These are phyloP conservation scores for Crithidia fasciculata DNA, from an alignment of 208 protist genomes.

Conservation along the genomic window DNA sequence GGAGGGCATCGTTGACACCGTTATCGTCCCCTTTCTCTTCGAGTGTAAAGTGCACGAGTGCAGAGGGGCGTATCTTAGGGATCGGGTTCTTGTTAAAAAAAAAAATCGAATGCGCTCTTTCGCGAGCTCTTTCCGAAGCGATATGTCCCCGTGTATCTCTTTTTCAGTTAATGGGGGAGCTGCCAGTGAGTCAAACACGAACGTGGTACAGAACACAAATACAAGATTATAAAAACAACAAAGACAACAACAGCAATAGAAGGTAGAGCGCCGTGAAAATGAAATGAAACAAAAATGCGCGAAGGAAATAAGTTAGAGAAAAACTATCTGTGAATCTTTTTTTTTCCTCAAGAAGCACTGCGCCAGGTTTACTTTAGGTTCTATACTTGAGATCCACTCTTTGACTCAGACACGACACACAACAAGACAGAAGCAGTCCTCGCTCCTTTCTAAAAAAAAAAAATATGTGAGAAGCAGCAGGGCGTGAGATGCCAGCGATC, in stretches of 20 bases:
- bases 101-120: no score
- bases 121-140: no score
- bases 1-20: background rate
- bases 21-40: background rate
- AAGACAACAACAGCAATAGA: background rate
- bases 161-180: no score
- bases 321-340: background rate
- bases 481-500: background rate
- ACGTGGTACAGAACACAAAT: no score
- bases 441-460: background rate
- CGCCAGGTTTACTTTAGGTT: background rate
- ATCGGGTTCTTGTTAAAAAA: background rate
- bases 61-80: background rate
- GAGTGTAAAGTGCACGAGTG: background rate
- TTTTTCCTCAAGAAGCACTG: background rate
- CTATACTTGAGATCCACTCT: background rate
- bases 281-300: conserved; percentile 2
- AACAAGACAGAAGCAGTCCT: background rate
- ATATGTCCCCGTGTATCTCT: no score
- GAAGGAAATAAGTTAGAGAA: background rate
- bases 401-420: background rate
- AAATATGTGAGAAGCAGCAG: conserved; percentile 1
- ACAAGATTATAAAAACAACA: background rate
- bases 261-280: background rate
- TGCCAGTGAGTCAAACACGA: no score